Evolutionary conservation across 2,329 filamentous ascomycete species (phyloP).

Genomic region (Fusarium verticillioides): DNA sequence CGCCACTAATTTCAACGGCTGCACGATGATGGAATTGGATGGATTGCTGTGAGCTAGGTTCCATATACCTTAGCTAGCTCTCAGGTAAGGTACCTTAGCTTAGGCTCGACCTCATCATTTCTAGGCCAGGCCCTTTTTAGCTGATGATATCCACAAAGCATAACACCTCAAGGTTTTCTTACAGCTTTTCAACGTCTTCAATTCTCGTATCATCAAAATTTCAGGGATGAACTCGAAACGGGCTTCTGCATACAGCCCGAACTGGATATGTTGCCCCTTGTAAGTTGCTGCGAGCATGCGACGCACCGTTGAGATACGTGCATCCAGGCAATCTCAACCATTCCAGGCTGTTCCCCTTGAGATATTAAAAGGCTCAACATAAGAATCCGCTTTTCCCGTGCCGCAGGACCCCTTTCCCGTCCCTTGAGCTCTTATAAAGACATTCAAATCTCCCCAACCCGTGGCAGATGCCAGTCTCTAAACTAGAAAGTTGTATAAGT

Average conservation of each 20-base stretch:
- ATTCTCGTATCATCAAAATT: slow-evolving; percentile 2
- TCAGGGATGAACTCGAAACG: slow-evolving; percentile 13
- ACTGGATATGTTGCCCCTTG: slow-evolving; percentile 26
- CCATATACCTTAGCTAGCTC: neutral
- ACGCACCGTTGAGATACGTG: slow-evolving; percentile 8
- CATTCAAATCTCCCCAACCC: slow-evolving; percentile 32
- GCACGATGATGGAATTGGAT: slow-evolving; percentile 38
- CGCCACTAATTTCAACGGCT: slow-evolving; percentile 42
- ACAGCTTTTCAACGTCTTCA: neutral
- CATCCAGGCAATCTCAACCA: slow-evolving; percentile 32
- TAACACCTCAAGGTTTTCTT: neutral
- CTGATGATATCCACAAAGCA: slow-evolving; percentile 1
- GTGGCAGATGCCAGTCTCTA: slow-evolving; percentile 26
- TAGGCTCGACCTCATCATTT: neutral
- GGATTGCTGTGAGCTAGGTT: neutral
- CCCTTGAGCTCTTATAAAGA: slow-evolving; percentile 17
- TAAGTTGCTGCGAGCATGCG: slow-evolving; percentile 25
- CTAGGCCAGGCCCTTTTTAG: neutral
- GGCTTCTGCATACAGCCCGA: slow-evolving; percentile 30
- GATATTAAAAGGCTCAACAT: neutral
- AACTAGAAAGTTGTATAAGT: neutral
- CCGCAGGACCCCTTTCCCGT: slow-evolving; percentile 7
- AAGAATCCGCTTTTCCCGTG: neutral
- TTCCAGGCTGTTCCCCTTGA: slow-evolving; percentile 26
- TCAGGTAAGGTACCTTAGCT: neutral